Conservation (phyloP, 2,329 filamentous ascomycete genomes). For the Aspergillus persii region DNA sequence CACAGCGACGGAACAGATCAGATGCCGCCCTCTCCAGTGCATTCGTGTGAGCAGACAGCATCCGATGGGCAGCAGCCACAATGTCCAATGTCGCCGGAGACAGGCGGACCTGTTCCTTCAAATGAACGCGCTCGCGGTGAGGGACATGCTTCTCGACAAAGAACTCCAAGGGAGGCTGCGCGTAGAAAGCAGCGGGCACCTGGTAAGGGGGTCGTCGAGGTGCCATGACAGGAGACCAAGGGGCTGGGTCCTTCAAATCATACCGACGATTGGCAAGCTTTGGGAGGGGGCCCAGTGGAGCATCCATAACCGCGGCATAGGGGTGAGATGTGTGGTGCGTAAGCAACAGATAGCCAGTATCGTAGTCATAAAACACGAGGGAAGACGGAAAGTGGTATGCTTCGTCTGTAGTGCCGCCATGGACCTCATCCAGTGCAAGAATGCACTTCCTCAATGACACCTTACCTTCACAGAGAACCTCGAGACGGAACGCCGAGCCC, state of each 20-base stretch:
- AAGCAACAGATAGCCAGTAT: constrained; percentile 58
- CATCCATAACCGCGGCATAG: constrained; percentile 53
- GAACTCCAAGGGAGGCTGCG: constrained; percentile 35
- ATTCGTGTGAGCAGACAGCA: constrained; percentile 47
- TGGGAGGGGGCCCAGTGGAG: constrained; percentile 38
- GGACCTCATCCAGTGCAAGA: constrained; percentile 39
- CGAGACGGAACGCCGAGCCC: constrained; percentile 56
- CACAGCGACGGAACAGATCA: constrained; percentile 53
- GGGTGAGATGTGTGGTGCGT: constrained; percentile 49
- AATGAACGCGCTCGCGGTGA: constrained; percentile 39
- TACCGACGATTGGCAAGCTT: constrained; percentile 26
- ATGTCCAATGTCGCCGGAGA: constrained; percentile 49
- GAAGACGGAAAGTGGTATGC: constrained; percentile 45
- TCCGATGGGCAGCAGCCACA: constrained; percentile 47
- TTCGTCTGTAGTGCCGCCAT: constrained; percentile 17
- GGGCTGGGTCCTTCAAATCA: constrained; percentile 22
- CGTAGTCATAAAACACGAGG: constrained; percentile 56
- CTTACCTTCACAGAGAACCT: constrained; percentile 53
- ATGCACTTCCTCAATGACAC: constrained; percentile 50
- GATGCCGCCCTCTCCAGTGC: constrained; percentile 48
- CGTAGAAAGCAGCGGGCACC: constrained; percentile 41
- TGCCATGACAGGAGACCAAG: constrained; percentile 26
- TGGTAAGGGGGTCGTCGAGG: constrained; percentile 44
- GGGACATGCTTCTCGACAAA: constrained; percentile 45
- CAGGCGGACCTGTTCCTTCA: constrained; percentile 47